These are phyloP conservation scores for Citrus glauca DNA, from an alignment of 345 rosid species.

Conservation along the genomic window DNA sequence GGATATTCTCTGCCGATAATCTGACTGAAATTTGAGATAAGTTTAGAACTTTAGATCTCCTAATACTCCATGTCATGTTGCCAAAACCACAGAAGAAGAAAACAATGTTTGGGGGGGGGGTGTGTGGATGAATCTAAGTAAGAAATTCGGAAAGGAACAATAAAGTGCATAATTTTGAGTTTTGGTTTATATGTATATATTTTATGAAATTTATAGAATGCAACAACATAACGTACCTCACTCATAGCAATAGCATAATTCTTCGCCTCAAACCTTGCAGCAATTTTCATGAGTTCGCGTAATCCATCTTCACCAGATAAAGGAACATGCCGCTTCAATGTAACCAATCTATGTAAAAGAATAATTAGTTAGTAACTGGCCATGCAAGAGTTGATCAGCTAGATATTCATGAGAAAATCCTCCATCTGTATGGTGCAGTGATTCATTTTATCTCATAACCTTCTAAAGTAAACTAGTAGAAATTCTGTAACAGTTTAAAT, in stretches of 20 bases:
- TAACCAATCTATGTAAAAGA: conserved; percentile 46
- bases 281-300: conserved; percentile 62
- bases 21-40: conserved; percentile 43
- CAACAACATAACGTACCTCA: conserved; percentile 16
- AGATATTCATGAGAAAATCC: too few species aligned
- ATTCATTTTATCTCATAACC: too few species aligned
- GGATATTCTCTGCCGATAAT: conserved; percentile 75
- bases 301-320: conserved; percentile 62
- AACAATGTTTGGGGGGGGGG: too few species aligned
- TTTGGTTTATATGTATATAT: too few species aligned
- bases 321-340: conserved; percentile 59
- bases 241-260: conserved; percentile 51
- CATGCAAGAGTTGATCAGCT: too few species aligned
- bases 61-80: background rate
- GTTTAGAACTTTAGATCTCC: background rate
- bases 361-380: conserved; percentile 11
- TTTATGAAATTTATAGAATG: background rate
- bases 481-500: too few species aligned
- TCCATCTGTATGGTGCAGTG: too few species aligned
- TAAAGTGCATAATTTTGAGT: too few species aligned
- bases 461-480: too few species aligned
- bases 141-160: background rate
- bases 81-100: background rate
- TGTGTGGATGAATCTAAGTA: too few species aligned
- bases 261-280: conserved; percentile 74